These are phyloP conservation scores for Alternaria panax DNA, from an alignment of 2,329 filamentous ascomycete species.

Conservation along the genomic window DNA sequence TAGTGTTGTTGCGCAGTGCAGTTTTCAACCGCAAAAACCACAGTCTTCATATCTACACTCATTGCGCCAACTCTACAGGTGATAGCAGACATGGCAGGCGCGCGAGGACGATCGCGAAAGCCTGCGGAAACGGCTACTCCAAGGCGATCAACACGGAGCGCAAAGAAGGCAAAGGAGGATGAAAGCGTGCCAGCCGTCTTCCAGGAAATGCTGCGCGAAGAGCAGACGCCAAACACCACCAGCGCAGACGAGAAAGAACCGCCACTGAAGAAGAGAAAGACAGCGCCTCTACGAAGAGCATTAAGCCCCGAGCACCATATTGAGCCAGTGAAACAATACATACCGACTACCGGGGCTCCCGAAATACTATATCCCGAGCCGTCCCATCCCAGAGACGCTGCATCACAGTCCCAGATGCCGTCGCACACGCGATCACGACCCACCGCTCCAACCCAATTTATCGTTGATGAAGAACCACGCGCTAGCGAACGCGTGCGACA, in stretches of 20 bases:
- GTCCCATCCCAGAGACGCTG: conserved; percentile 12
- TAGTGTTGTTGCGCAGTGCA: background rate
- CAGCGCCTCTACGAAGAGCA: conserved; percentile 17
- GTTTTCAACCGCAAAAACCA: conserved; percentile 3
- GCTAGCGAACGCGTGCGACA: conserved; percentile 43
- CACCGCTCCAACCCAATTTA: background rate
- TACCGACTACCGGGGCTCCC: background rate
- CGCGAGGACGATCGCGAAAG: conserved; percentile 34
- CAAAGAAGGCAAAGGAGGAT: conserved; percentile 29
- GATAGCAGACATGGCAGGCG: conserved; percentile 36
- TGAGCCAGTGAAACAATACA: background rate
- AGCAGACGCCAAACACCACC: conserved; percentile 42
- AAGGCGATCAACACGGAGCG: conserved; percentile 35
- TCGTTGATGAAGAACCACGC: conserved; percentile 13
- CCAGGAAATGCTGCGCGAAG: conserved; percentile 56
- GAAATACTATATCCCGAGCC: conserved; percentile 12
- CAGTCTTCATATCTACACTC: background rate
- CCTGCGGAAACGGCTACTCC: conserved; percentile 21
- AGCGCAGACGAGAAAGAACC: conserved; percentile 40
- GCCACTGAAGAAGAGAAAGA: conserved; percentile 51
- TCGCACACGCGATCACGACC: conserved; percentile 8
- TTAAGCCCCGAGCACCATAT: conserved; percentile 5
- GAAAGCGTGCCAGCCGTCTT: conserved; percentile 53
- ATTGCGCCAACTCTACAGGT: conserved; percentile 2
- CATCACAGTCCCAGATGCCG: conserved; percentile 10